Evolutionary conservation across 768 basidiomycete species (phyloP).

Genomic region (Strobilomyces confusus): DNA sequence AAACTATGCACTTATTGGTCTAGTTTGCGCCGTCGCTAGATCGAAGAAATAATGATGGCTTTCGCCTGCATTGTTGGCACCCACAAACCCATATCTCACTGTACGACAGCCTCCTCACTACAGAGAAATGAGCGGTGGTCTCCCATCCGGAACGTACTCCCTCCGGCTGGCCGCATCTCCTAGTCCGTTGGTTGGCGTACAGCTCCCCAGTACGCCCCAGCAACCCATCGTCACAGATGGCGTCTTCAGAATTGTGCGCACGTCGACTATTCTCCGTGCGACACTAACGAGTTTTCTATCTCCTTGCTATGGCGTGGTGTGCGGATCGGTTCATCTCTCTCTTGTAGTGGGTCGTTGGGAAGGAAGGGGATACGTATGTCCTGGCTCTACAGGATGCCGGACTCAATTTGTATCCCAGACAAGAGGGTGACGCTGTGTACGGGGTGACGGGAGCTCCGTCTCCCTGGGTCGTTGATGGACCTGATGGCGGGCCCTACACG

Average conservation of each 20-base stretch:
- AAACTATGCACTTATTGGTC: not conserved
- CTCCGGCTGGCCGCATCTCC: not conserved
- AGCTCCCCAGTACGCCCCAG: not conserved
- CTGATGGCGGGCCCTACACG: not conserved
- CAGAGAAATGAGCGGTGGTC: not conserved
- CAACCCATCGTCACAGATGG: not conserved
- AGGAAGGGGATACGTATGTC: not conserved
- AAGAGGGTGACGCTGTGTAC: not conserved
- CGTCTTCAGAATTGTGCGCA: not conserved
- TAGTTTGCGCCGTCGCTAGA: not conserved
- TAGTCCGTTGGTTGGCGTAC: not conserved
- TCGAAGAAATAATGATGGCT: not conserved
- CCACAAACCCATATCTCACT: not conserved
- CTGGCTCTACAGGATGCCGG: not conserved
- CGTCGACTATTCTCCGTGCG: not conserved
- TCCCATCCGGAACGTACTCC: not conserved
- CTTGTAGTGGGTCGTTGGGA: not conserved
- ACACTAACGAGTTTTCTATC: not conserved
- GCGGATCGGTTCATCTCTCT: not conserved
- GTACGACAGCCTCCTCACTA: not conserved
- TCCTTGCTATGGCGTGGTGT: not conserved
- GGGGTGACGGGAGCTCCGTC: not conserved
- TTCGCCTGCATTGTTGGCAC: not conserved
- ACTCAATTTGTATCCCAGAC: not conserved
- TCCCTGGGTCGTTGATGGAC: not conserved